Percentiles rank a stretch among this genome's conserved stretches.
Evolutionary conservation across 495 filamentous ascomycete species (phyloP).

Genomic region (Terfezia claveryi): DNA sequence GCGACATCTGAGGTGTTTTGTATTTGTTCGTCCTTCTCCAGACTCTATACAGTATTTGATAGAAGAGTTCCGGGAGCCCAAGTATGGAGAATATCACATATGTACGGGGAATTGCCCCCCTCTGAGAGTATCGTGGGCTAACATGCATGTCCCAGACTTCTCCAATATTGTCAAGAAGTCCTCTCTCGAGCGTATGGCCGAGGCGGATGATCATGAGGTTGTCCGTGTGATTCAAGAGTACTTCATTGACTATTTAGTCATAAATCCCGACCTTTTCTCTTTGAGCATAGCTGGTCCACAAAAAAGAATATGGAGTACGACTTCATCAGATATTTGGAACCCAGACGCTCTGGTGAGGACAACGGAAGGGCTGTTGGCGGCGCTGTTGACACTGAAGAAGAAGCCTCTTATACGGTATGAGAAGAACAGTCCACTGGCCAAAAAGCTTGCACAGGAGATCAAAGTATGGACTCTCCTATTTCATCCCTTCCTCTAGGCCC

Average conservation of each 20-base stretch:
- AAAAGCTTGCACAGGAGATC: slow-evolving; percentile 69
- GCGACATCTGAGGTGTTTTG: slow-evolving; percentile 85
- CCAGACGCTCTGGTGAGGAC: slow-evolving; percentile 61
- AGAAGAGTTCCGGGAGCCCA: slow-evolving; percentile 87
- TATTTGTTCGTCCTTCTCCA: slow-evolving; percentile 76
- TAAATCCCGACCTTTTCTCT: slow-evolving; percentile 85
- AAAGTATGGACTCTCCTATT: neutral
- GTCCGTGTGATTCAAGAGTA: slow-evolving; percentile 82
- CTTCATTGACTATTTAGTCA: slow-evolving; percentile 83
- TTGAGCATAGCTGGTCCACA: slow-evolving; percentile 52
- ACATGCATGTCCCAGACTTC: slow-evolving; percentile 33
- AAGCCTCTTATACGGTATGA: slow-evolving; percentile 86
- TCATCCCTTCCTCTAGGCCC: neutral
- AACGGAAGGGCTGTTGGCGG: slow-evolving; percentile 64
- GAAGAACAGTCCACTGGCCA: slow-evolving; percentile 72
- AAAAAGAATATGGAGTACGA: slow-evolving; percentile 54
- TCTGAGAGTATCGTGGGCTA: neutral
- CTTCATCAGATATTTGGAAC: slow-evolving; percentile 72
- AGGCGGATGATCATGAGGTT: slow-evolving; percentile 95
- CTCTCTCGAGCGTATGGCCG: slow-evolving; percentile 76
- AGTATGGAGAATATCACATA: slow-evolving; percentile 92
- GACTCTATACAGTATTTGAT: slow-evolving; percentile 83
- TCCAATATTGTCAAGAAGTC: slow-evolving; percentile 96
- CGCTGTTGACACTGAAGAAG: slow-evolving; percentile 77
- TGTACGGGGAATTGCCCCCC: slow-evolving; percentile 24